Base-by-base conservation (phyloP, 169 alveolate species). In the Plasmodium malariae region DNA sequence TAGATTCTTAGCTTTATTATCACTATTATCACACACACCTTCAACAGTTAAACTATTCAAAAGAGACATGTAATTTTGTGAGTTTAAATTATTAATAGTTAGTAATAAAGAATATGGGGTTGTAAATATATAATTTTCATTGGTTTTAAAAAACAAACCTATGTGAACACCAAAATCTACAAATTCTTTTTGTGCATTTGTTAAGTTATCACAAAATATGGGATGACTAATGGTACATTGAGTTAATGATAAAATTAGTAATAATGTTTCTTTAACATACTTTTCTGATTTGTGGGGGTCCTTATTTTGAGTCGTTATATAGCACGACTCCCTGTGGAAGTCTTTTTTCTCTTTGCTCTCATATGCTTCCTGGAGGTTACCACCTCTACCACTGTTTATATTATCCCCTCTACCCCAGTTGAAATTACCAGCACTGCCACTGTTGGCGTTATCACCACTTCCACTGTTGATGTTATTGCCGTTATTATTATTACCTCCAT, bases 161-260 rank as follows among this genome's bases (percentile, higher is more conserved):
- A 95, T 62, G 76, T 95, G 96, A 3, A 78, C 72, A 26, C 94
- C 92, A 68, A 95, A 78, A 36, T 71, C 74, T 21, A 95, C 19
- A n/a, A 95, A 74, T 80, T 97, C 93, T 34, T 92, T 89, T 72
- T 95, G 97, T 0, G 96, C 51, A 32, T 83, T 78, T n/a, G 97
- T 93, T 45, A 94, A 69, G n/a, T 55, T 87, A 11, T 60, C 74
- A 14, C 85, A 45, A 48, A 74, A 67, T 60, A 95, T 86, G 2
- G 95, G 94, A 36, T 95, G 97, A 68, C 97, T 95, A 28, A 90
- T 87, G 30, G 78, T 40, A 26, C 95, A 83, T 87, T 95, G 97
- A 5, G 96, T 83, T 24, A 95, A 63, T 14, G 97, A 73, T 34
- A 94, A 57, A 43, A 95, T 85, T 12, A 95, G 69, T 59, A 92